Percentiles rank a stretch among this genome's conserved stretches.
Evolutionary conservation across 805 yeast species (phyloP).

Genomic region (Lipomyces starkeyi): DNA sequence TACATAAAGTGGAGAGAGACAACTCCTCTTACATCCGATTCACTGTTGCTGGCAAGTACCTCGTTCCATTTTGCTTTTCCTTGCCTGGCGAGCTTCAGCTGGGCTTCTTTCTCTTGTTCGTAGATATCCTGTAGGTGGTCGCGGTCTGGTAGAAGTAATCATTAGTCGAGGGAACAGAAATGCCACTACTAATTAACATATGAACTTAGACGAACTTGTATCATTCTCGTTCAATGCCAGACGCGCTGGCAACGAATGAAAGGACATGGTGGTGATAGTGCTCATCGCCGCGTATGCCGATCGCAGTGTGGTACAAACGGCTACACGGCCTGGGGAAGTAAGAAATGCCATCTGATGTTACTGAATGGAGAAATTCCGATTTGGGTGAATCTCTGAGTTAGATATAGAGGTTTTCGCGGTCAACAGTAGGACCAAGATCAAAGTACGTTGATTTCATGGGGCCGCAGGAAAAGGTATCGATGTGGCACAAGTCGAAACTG

Average conservation of each 20-base stretch:
- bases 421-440: neutral
- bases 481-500: no score
- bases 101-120: slow-evolving; percentile 1
- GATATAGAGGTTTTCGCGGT: neutral
- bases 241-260: neutral
- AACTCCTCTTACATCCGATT: slow-evolving; percentile 1
- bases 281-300: neutral
- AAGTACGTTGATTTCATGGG: no score
- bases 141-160: neutral
- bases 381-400: neutral
- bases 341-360: neutral
- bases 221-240: slow-evolving; percentile 2
- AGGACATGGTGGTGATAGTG: neutral
- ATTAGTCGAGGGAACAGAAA: neutral
- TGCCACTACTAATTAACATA: neutral
- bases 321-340: neutral
- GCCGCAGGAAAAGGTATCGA: no score
- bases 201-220: neutral
- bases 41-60: slow-evolving; percentile 3
- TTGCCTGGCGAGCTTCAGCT: neutral
- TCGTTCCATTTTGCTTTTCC: slow-evolving; percentile 2
- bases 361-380: neutral
- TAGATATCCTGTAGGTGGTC: neutral
- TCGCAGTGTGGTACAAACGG: neutral
- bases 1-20: neutral